Base-by-base conservation (phyloP, 2,329 filamentous ascomycete species). In the Blumeriella jaapii region DNA sequence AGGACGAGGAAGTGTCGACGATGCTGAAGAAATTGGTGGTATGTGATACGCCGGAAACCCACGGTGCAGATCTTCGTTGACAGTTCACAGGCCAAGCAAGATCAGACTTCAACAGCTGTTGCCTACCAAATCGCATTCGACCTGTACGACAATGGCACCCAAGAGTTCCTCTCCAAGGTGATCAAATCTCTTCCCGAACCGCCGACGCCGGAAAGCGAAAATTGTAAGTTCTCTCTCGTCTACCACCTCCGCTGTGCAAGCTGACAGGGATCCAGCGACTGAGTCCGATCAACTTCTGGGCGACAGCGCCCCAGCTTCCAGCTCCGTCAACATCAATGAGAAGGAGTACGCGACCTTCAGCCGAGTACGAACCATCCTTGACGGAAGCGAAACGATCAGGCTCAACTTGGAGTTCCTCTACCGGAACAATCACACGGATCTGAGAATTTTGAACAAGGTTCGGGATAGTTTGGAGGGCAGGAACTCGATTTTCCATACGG, bases 91-190 rank as follows among this genome's bases (percentile, higher is more conserved):
- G 42, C 81, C 42, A 82, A 82, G 46, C 83, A 77, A 5, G 83
- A 93, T 48, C 69, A 76, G 32, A 76, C 76, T 41, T 86, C 85
- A 0, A 73, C 84, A 11, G 82, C 87, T 13, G 80, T 84, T 31
- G 91, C 91, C 12, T 98, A 96, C 59, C 91, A 98, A 58, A 93
- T 98, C 38, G 91, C 89, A 1, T 98, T 98, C 53, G 91, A 98
- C 54, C 69, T 98, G 5, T 96, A 95, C 60, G 91, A 98, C 62
- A 98, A 98, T 55, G 91, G 91, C 48, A 96, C 91, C 0, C 91
- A 98, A 53, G 91, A 96, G 56, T 98, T 98, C 52, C 62, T 98
- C 15, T 78, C 78, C 48, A 95, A 91, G 61, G 83, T 98, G 28
- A 78, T 89, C 53, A 75, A 82, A 39, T 77, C 83, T 29, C 65